Percentiles rank a stretch among this genome's conserved stretches.
Conservation (phyloP, 495 filamentous ascomycete genomes). For the Physcia stellaris region DNA sequence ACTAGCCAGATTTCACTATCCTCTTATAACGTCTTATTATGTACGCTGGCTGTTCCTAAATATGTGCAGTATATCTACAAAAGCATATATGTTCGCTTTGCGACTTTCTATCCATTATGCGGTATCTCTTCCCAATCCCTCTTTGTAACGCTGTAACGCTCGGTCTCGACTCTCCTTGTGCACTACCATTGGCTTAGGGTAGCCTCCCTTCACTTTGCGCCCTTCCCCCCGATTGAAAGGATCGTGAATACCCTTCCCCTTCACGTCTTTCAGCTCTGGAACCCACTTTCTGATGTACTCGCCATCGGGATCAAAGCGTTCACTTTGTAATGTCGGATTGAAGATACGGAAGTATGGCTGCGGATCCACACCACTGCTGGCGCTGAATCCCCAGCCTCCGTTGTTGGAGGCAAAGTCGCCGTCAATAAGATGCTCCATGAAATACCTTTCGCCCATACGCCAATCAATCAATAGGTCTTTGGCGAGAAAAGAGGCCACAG, state of each 20-base stretch:
- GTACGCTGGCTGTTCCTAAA: too few species aligned
- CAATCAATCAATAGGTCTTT: slow-evolving; percentile 86
- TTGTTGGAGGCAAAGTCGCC: slow-evolving; percentile 91
- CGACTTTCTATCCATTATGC: slow-evolving; percentile 17
- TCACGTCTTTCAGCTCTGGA: slow-evolving; percentile 44
- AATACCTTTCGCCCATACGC: slow-evolving; percentile 77
- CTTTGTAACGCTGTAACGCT: slow-evolving; percentile 62
- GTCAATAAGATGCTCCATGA: slow-evolving; percentile 81
- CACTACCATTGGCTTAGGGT: slow-evolving; percentile 62
- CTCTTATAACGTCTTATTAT: too few species aligned
- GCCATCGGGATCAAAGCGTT: slow-evolving; percentile 54
- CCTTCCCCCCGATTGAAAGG: slow-evolving; percentile 57
- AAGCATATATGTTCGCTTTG: too few species aligned
- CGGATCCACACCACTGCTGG: slow-evolving; percentile 72
- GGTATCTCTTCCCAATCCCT: slow-evolving; percentile 38
- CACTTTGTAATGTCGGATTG: slow-evolving; percentile 74
- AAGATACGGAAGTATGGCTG: slow-evolving; percentile 91
- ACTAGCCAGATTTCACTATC: too few species aligned
- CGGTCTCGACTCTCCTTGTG: slow-evolving; percentile 54
- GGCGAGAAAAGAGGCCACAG: slow-evolving; percentile 71
- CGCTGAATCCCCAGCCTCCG: slow-evolving; percentile 80
- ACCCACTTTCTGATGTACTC: slow-evolving; percentile 48
- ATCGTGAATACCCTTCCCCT: slow-evolving; percentile 59
- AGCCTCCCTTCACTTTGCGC: slow-evolving; percentile 46
- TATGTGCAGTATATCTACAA: too few species aligned